Base-by-base conservation (phyloP, 805 yeast genomes). In the Komagataella populi region DNA sequence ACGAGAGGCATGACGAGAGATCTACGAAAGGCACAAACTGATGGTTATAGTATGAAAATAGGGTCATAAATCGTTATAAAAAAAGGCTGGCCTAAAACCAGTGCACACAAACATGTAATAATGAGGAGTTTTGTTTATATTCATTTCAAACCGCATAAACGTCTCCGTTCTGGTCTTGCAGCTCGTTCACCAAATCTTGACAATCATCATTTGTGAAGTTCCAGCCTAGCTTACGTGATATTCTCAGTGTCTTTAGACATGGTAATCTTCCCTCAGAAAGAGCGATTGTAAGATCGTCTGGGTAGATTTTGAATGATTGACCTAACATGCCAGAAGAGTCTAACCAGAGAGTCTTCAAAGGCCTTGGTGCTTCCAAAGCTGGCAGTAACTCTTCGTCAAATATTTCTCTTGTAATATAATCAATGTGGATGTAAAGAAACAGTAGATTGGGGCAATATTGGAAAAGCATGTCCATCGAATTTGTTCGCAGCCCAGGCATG, bases 271-370 rank as follows among this genome's bases (percentile, higher is more conserved):
- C 82, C 54, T 90, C 96, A 61, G 79, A 74, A 18, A 90, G 67
- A 0, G 97, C 96, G 48, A 89, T 74, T 0, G 93, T 86, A 53
- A 93, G 70, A 63, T 91, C 97, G 57, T 87, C 84, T 0, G 98
- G 96, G 59, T 87, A 87, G 39, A 93, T 68, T 60, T 87, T 87
- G 22, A 83, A 77, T 2, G 88, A 76, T 53, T 90, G 87, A 1
- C 97, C 97, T 53, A 85, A 66, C 68, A 83, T 79, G 1, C 98
- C 97, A 54, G 95, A 83, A 48, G 95, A 83, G 53, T 87, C 91
- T 23, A 93, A 73, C 60, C 79, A 78, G 43, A 93, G 64, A 1
- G 79, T 74, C 50, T 70, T 72, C 54, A 91, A 66, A 1, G 87
- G 87, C 30, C 68, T 52, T 10, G 44, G 44, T 44, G 62, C 63